Percentiles rank a stretch among this genome's conserved stretches.
Evolutionary conservation across 495 filamentous ascomycete species (phyloP).

Genomic region (Penicillium psychrofluorescens): DNA sequence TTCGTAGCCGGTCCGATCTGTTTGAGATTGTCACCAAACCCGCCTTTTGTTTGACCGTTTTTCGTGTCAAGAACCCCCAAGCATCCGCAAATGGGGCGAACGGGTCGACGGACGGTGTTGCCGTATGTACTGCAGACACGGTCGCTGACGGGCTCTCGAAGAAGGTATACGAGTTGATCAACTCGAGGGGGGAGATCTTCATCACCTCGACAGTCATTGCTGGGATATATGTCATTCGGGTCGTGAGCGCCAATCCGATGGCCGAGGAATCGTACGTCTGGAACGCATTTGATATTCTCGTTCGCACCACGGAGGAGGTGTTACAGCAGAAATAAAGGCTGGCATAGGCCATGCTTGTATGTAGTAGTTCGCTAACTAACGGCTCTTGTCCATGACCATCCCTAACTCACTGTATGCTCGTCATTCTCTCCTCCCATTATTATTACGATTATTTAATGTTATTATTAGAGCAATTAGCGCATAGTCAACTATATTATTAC

Average conservation of each 20-base stretch:
- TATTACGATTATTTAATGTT: too few relatives aligned
- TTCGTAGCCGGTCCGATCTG: constrained; percentile 57
- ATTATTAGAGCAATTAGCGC: too few relatives aligned
- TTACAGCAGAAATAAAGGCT: constrained; percentile 12
- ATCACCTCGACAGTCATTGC: constrained; percentile 71
- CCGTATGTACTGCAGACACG: constrained; percentile 32
- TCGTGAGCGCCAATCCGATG: constrained; percentile 63
- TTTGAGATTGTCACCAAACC: constrained; percentile 74
- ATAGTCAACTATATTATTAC: too few relatives aligned
- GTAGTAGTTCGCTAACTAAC: neutral
- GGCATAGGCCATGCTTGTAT: neutral
- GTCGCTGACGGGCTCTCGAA: constrained; percentile 63
- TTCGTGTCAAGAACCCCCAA: constrained; percentile 41
- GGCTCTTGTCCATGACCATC: too few relatives aligned
- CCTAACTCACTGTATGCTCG: too few relatives aligned
- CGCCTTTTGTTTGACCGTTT: constrained; percentile 73
- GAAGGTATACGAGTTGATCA: constrained; percentile 69
- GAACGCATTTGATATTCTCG: constrained; percentile 72
- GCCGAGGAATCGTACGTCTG: constrained; percentile 66
- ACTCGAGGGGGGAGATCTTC: constrained; percentile 72
- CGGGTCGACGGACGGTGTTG: constrained; percentile 9
- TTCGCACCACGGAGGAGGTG: constrained; percentile 59
- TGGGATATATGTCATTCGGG: constrained; percentile 73
- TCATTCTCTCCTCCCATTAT: too few relatives aligned
- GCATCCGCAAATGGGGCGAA: constrained; percentile 13